Percentiles rank a stretch among this genome's conserved stretches.
Evolutionary conservation across 257 asterid genomes (phyloP).

Genomic region (Nicotiana otophora): DNA sequence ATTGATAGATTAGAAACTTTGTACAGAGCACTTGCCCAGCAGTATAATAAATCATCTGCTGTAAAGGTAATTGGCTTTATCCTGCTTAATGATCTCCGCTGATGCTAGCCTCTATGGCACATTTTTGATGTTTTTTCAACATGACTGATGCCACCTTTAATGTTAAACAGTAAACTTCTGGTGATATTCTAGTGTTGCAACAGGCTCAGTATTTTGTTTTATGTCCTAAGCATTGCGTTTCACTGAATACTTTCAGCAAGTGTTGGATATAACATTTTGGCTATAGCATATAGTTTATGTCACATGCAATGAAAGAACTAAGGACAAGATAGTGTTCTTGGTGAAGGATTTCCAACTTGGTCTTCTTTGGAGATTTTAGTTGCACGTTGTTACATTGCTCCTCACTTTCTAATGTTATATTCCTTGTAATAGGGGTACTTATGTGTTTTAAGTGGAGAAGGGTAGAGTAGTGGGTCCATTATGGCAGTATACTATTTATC

Average conservation of each 20-base stretch:
- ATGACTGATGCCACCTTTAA: not conserved
- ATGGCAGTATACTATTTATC: not conserved
- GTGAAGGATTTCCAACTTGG: not conserved
- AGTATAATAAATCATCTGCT: conserved; percentile 79
- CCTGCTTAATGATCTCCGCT: not conserved
- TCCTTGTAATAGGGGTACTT: not conserved
- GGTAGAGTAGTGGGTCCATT: not conserved
- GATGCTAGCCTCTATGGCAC: not conserved
- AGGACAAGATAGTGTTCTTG: not conserved
- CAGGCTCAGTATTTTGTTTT: not conserved
- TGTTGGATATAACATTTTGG: not conserved
- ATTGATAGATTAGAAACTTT: conserved; percentile 62
- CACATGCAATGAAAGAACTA: not conserved
- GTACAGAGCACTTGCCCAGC: conserved; percentile 66
- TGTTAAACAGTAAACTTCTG: not conserved
- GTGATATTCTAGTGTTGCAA: not conserved
- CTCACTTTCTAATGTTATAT: not conserved
- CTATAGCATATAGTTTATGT: not conserved
- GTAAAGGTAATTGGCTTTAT: conserved; percentile 58
- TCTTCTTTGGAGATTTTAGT: not conserved
- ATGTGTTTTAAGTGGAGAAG: not conserved
- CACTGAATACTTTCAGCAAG: not conserved
- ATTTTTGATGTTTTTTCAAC: not conserved
- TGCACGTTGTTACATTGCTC: not conserved
- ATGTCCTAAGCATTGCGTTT: not conserved